Conservation (phyloP, 352 stramenopile species). For the Pythium folliculosum region DNA sequence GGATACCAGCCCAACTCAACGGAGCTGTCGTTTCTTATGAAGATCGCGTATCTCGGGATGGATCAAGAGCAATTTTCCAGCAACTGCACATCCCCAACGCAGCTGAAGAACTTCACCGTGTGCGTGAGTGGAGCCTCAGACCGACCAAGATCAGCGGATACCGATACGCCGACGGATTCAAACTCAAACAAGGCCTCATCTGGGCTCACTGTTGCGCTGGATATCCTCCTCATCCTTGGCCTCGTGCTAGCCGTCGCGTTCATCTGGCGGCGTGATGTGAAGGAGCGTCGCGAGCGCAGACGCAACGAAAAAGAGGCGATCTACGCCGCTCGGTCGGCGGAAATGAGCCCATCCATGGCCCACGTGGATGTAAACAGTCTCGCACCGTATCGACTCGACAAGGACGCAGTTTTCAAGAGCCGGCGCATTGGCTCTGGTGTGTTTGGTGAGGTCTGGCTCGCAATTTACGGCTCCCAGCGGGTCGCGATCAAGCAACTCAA, state of each 20-base stretch:
- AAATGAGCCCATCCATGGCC: background rate
- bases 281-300: background rate
- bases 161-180: background rate
- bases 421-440: background rate
- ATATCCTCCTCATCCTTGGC: conserved; percentile 6
- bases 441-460: conserved; percentile 29
- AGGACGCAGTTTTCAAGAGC: conserved; percentile 14
- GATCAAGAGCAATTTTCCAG: conserved; percentile 3
- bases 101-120: conserved; percentile 2
- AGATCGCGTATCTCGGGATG: conserved; percentile 8
- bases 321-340: background rate
- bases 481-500: conserved; percentile 20
- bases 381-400: conserved; percentile 3
- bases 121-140: background rate
- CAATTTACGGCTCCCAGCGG: conserved; percentile 11
- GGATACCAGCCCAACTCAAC: background rate
- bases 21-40: background rate
- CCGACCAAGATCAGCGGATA: too few species aligned
- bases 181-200: background rate
- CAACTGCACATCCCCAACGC: background rate
- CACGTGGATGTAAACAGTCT: conserved; percentile 2
- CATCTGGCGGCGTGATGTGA: background rate
- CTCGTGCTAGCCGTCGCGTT: conserved; percentile 1
- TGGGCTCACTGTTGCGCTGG: background rate
- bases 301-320: conserved; percentile 7